A percentile compares a stretch with the other conserved stretches of the same genome.
Evolutionary conservation across 805 yeast genomes (phyloP).

Genomic region (Osmozyma mogii): DNA sequence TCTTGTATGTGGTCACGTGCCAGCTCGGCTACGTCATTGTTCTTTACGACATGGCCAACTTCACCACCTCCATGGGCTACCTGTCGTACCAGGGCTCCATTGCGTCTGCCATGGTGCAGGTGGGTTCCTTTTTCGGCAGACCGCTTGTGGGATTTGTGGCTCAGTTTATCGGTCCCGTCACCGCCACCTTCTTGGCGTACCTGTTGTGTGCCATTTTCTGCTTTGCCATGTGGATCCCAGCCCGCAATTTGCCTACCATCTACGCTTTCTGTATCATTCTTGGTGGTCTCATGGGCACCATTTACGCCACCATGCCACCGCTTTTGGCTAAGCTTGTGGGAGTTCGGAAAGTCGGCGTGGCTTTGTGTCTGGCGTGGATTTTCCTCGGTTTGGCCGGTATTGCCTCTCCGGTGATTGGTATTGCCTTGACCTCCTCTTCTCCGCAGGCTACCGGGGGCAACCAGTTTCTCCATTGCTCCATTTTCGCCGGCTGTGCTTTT

Average conservation of each 20-base stretch:
- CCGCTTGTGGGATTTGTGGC: conserved; percentile 46
- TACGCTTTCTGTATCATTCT: conserved; percentile 36
- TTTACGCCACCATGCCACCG: conserved; percentile 50
- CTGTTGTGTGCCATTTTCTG: conserved; percentile 19
- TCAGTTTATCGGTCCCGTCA: conserved; percentile 46
- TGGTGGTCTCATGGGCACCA: conserved; percentile 55
- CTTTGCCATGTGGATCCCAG: conserved; percentile 29
- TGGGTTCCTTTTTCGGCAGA: conserved; percentile 49
- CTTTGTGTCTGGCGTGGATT: conserved; percentile 47
- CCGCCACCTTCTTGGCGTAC: conserved; percentile 27
- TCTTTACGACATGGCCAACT: conserved; percentile 52
- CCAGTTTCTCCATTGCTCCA: conserved; percentile 45
- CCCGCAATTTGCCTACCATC: too few relatives aligned
- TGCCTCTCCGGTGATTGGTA: conserved; percentile 57
- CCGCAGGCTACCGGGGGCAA: too few relatives aligned
- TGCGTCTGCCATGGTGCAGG: conserved; percentile 52
- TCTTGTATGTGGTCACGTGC: conserved; percentile 37
- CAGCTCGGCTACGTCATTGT: conserved; percentile 55
- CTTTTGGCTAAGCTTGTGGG: conserved; percentile 48
- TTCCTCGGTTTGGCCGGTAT: conserved; percentile 42
- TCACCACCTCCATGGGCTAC: conserved; percentile 54
- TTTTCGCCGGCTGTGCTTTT: conserved; percentile 53
- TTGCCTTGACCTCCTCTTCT: conserved; percentile 31
- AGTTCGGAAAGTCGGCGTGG: conserved; percentile 40
- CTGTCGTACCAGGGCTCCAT: conserved; percentile 45